Evolutionary conservation across 768 basidiomycete species (phyloP), one percentile per base, ranked within the genome.

Genomic region (Boletus vermiculosoides): DNA sequence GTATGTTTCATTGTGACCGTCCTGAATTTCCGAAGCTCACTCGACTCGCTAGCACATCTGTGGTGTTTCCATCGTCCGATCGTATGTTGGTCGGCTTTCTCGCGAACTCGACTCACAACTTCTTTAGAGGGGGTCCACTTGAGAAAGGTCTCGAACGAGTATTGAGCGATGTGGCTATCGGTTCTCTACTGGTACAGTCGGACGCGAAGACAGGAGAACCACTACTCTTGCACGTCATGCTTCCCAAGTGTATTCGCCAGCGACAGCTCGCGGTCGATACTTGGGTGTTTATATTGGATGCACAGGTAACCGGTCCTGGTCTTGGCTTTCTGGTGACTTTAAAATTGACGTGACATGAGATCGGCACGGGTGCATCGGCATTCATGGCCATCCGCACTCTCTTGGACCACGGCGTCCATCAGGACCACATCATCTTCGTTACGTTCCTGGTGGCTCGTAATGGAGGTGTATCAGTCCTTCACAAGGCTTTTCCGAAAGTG

Each of bases 301-400:
- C 91, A 18, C 94, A 96, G 78, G 91, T 85, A 66, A 47, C 46
- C 28, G 18, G 66, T 45, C 23, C 37, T 1, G 36, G n/a, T 37
- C 30, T 16, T 37, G 11, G 16, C 9, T 50, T 37, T 52, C 9
- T 16, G 7, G 6, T 25, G 6, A 41, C 46, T 13, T 5, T 10
- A 12, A 15, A 12, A 18, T 52, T 45, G 39, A 46, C 44, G 18
- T 44, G 49, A n/a, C 50, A 56, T 41, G 50, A 96, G 87, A 93
- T 98, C 69, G 94, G 92, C 7, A 98, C 96, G 0, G 96, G 88
- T 5, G 94, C 95, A 0, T 85, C 92, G 4, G 87, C 88, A 20
- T 90, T 98, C 71, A 98, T 98, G 96, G 88, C 94, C 0, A 91
- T 99, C 58, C 88, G 96, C 30, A 83, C 96, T 12, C 76, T 98